phyloP scores from a whole-genome alignment of 768 basidiomycete genomes.

The Trametes sanguinea region DNA sequence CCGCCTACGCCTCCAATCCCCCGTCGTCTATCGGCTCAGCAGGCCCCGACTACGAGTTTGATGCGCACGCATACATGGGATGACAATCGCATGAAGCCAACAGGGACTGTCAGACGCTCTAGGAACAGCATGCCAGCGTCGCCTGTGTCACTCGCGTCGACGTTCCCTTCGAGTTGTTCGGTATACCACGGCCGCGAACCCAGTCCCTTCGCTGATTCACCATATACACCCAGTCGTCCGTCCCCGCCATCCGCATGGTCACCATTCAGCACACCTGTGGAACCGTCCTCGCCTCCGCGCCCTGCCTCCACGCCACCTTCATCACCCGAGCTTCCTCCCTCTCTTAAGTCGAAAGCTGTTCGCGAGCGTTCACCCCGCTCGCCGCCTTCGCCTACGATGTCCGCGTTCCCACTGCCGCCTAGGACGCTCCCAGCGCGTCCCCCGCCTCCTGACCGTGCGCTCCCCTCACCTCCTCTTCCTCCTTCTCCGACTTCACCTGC shows the following conservation, averaged over 20 bases:
- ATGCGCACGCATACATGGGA: slow-evolving; percentile 8
- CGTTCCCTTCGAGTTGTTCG: slow-evolving; percentile 25
- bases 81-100: neutral
- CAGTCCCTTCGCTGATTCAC: neutral
- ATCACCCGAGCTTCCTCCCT: neutral
- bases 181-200: slow-evolving; percentile 3
- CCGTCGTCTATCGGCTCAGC: slow-evolving; percentile 11
- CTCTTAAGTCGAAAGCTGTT: neutral
- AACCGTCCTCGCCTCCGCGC: neutral
- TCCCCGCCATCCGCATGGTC: slow-evolving; percentile 20
- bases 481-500: slow-evolving; percentile 1
- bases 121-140: slow-evolving; percentile 20
- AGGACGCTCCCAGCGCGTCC: neutral
- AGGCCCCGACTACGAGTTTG: neutral
- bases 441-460: slow-evolving; percentile 11
- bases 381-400: neutral
- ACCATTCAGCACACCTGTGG: slow-evolving; percentile 7
- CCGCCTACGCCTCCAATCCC: slow-evolving; percentile 14
- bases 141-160: slow-evolving; percentile 16
- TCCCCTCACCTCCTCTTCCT: neutral
- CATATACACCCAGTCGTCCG: slow-evolving; percentile 4
- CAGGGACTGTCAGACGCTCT: slow-evolving; percentile 1
- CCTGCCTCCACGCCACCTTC: slow-evolving; percentile 1
- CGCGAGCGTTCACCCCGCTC: neutral
- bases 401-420: slow-evolving; percentile 10